Evolutionary conservation across 441 rosid genomes (phyloP).

Genomic region (Populus tomentosa): DNA sequence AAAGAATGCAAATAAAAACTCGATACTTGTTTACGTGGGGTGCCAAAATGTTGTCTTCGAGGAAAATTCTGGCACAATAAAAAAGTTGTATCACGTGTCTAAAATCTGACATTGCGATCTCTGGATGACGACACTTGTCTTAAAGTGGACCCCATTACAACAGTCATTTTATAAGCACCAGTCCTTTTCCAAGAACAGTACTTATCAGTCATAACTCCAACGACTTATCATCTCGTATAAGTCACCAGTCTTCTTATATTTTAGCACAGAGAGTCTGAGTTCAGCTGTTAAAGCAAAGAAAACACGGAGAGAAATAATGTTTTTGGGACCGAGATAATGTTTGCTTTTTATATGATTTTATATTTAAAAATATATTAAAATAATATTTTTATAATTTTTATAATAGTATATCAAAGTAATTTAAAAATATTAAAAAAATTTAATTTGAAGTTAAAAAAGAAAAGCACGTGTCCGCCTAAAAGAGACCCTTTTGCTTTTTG

Average conservation of each 20-base stretch:
- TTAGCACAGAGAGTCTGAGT: neutral
- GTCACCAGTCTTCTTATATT: neutral
- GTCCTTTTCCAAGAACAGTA: neutral
- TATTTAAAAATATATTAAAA: too few species aligned
- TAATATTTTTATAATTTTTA: too few species aligned
- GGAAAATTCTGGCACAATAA: neutral
- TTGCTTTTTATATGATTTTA: too few species aligned
- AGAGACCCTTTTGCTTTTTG: too few species aligned
- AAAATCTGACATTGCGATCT: neutral
- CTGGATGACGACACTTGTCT: neutral
- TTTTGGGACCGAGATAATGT: too few species aligned
- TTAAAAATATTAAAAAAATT: too few species aligned
- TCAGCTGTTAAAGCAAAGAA: neutral
- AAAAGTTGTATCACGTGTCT: neutral
- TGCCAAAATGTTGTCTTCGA: neutral
- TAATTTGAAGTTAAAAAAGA: too few species aligned
- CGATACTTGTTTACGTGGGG: neutral
- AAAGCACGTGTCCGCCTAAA: too few species aligned
- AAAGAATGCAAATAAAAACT: too few species aligned
- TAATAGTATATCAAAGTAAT: too few species aligned
- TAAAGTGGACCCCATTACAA: neutral
- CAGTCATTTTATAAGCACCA: rapidly evolving
- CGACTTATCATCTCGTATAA: neutral
- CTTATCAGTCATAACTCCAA: neutral
- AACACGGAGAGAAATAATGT: neutral